phyloP scores from a whole-genome alignment of 2,329 filamentous ascomycete genomes.

The Nothopassalora personata region DNA sequence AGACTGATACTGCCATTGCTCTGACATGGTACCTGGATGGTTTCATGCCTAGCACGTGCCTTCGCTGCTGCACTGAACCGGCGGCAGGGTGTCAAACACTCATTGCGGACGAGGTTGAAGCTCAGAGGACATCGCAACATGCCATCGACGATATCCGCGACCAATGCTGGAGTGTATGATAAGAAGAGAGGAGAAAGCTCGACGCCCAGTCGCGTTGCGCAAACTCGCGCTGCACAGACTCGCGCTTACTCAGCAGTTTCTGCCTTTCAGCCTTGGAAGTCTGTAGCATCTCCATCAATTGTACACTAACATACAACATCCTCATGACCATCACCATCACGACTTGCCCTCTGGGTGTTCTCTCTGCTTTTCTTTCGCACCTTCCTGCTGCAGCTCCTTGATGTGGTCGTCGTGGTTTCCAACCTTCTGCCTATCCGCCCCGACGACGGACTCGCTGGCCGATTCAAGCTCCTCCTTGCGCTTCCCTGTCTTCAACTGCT shows the following conservation, averaged over 20 bases:
- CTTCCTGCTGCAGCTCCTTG: constrained; percentile 42
- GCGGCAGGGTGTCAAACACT: background rate
- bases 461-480: constrained; percentile 40
- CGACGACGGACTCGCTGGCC: constrained; percentile 37
- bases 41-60: background rate
- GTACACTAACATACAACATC: background rate
- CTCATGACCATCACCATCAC: background rate
- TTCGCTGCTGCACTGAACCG: background rate
- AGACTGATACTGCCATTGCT: constrained; percentile 41
- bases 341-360: constrained; percentile 29
- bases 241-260: background rate
- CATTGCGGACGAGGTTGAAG: background rate
- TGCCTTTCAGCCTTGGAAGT: background rate
- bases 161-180: background rate
- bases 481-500: constrained; percentile 40
- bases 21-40: constrained; percentile 29
- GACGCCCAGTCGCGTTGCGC: background rate
- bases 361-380: constrained; percentile 38
- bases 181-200: background rate
- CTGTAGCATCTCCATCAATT: background rate
- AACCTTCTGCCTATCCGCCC: constrained; percentile 41
- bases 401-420: constrained; percentile 40
- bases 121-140: background rate
- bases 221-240: background rate
- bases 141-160: background rate